Base-by-base conservation (phyloP, 257 asterid species). In the Salvia miltiorrhiza region DNA sequence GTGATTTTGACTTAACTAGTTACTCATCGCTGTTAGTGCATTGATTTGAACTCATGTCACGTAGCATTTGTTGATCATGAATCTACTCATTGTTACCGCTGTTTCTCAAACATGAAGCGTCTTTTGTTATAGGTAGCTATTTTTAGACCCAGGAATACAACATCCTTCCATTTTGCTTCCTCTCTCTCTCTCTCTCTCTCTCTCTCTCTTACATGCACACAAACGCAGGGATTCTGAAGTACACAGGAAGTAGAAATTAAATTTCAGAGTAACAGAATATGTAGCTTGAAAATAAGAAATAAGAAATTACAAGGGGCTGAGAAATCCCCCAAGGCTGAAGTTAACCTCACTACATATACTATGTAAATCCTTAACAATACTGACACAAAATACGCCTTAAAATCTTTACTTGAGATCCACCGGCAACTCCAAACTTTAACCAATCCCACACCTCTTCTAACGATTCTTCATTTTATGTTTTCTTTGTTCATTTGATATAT, bases 101-200 rank as follows among this genome's bases (percentile, higher is more conserved):
- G 17, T 53, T 56, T 75, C 53, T 60, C 10, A 10, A 21, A n/a
- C 33, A 69, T 66, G 23, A 41, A 47, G 41, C 47, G 43, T 48
- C 44, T 33, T 65, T 69, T 48, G 21, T 13, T 32, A 35, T 24
- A 39, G 56, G 45, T 12, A 37, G 35, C 65, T 53, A 14, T 54
- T 40, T 33, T 54, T 49, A 24, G 24, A 17, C 37, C 21, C 19
- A 67, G 26, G 12, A 11, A 23, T 70, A 14, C 6, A 35, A 30
- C 39, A 17, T 21, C n/a, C 53, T 28, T 9, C n/a, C n/a, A n/a
- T n/a, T n/a, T n/a, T n/a, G n/a, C n/a, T n/a, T n/a, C n/a, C n/a
- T n/a, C n/a, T n/a, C n/a, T n/a, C n/a, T n/a, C n/a, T n/a, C 16
- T 8, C 26, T 37, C 39, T 6, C 50, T 24, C 56, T 0, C 16